Evolutionary conservation across 1,284 basidiomycete species (phyloP), one percentile per base, ranked within the genome.

Genomic region (Ustilago sp.): DNA sequence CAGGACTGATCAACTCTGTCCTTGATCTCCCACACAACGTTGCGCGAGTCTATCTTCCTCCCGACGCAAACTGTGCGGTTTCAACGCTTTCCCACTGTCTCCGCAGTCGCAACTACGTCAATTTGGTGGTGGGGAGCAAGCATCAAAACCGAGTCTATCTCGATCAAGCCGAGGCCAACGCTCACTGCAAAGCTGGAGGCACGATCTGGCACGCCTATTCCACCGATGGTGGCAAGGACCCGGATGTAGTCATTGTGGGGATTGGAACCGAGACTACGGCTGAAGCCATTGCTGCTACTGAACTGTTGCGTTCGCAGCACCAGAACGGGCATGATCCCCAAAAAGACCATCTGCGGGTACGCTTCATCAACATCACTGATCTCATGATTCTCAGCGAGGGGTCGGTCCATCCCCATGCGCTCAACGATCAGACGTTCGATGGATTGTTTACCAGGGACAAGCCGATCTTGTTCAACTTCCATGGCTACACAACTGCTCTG

Each of bases 21-120:
- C 89, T 95, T 68, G 90, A 91, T 77, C 87, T 95, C 68, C 94
- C 94, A 74, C 89, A 92, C 17, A 87, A 88, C 51, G 88, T 92
- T 55, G 92, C 92, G 0, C 90, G 94, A 15, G 92, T 95, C 45
- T 95, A 95, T 86, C 88, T 95, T 39, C 93, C 94, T 0, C 92
- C 93, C n/a, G 94, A 95, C 83, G 92, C 92, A 39, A 95, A 95
- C 86, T 92, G 92, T 80, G 91, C 92, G 87, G 87, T 94, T 66
- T 92, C 91, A 48, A 88, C 87, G 28, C 89, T 94, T 65, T 90
- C 92, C 4, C 94, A 95, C 86, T 94, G 92, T 80, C 86, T 95
- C 73, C 88, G 91, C 54, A 91, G 93, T 35, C 93, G 92, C 88
- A 92, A 94, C 87, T 94, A 94, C 77, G 88, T 94, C 68, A 94